Percentiles rank a stretch among this genome's conserved stretches.
These are phyloP conservation scores for Moesziomyces sp. DNA, from an alignment of 1,284 basidiomycete genomes.

Conservation along the genomic window DNA sequence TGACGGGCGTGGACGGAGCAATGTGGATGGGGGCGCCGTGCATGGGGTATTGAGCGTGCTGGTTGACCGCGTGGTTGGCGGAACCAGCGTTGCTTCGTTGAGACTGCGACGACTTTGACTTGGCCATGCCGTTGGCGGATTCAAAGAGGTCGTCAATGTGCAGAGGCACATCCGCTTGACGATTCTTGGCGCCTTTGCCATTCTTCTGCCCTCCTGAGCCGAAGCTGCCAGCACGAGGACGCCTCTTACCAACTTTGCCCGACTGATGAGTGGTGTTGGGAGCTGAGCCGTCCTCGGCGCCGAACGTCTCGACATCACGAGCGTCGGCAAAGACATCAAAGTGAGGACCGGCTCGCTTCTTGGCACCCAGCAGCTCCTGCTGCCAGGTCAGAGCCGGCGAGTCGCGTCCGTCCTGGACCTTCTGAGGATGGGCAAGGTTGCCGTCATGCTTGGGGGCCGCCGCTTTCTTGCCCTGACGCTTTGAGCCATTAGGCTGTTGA, in stretches of 20 bases:
- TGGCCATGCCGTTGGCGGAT: constrained; percentile 22
- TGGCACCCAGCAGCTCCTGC: constrained; percentile 50
- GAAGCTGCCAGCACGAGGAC: constrained; percentile 43
- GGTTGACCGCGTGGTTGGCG: constrained; percentile 6
- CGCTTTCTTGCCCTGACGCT: constrained; percentile 22
- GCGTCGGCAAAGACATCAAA: constrained; percentile 60
- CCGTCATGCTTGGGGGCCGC: constrained; percentile 40
- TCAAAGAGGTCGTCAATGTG: constrained; percentile 53
- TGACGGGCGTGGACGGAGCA: constrained; percentile 41
- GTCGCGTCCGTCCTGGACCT: constrained; percentile 38
- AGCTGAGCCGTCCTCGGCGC: constrained; percentile 20
- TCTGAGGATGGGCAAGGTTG: constrained; percentile 42
- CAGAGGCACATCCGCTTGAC: constrained; percentile 33
- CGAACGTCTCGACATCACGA: constrained; percentile 55
- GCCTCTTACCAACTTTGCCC: constrained; percentile 25
- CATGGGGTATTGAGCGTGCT: constrained; percentile 22
- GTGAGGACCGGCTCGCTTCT: constrained; percentile 50
- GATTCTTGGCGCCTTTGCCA: constrained; percentile 26
- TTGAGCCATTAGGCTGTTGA: constrained; percentile 21
- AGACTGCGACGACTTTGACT: constrained; percentile 25
- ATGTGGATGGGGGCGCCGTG: constrained; percentile 45
- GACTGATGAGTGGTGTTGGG: constrained; percentile 11
- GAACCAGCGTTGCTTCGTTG: constrained; percentile 16
- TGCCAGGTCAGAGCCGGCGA: constrained; percentile 58
- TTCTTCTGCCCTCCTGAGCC: constrained; percentile 29